Evolutionary conservation across 305 asterid genomes (phyloP).

Genomic region (Fraxinus platypoda): DNA sequence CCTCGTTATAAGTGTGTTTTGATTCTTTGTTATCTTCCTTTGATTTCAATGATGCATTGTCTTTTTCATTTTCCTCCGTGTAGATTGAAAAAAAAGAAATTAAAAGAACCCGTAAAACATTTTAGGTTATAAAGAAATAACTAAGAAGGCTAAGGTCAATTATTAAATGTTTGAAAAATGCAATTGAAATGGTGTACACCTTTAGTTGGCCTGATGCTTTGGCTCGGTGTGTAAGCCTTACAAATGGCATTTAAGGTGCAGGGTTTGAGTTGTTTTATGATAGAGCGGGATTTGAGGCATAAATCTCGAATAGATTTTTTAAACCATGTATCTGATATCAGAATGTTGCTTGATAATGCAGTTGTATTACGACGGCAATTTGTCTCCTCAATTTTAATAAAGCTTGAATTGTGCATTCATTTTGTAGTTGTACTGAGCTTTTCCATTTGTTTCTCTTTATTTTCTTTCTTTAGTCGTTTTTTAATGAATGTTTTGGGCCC

Average conservation of each 20-base stretch:
- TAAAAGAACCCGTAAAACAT: background rate
- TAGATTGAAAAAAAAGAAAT: background rate
- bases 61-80: background rate
- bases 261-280: background rate
- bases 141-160: background rate
- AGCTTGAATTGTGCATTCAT: background rate
- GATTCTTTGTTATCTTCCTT: background rate
- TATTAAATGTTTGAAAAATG: background rate
- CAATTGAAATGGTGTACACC: background rate
- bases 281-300: background rate
- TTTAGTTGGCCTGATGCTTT: background rate
- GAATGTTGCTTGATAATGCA: background rate
- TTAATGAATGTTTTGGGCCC: background rate
- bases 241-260: background rate
- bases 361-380: background rate
- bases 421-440: background rate
- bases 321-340: background rate
- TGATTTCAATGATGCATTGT: background rate
- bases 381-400: background rate
- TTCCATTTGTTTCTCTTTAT: background rate
- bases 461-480: background rate
- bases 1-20: background rate
- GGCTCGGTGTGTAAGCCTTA: background rate
- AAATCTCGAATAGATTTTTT: background rate
- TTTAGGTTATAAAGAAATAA: background rate